Evolutionary conservation across 73 alveolate genomes (phyloP).

Genomic region (Tetrahymena thermophila): DNA sequence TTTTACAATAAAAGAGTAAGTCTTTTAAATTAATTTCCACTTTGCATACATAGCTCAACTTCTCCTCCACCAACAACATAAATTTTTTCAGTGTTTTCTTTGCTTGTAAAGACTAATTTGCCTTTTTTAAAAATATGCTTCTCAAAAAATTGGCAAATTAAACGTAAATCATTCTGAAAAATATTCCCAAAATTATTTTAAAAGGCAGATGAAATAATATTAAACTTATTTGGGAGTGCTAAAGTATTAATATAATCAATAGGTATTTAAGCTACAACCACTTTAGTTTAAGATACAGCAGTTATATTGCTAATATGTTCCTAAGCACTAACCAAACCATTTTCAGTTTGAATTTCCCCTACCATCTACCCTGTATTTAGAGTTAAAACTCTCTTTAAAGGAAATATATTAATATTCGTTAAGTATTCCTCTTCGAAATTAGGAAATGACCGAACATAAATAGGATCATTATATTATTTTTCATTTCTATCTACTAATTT

Average conservation of each 20-base stretch:
- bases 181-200: background rate
- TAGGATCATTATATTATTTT: background rate
- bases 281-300: background rate
- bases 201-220: background rate
- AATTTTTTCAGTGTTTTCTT: background rate
- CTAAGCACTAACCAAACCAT: background rate
- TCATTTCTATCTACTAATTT: background rate
- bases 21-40: background rate
- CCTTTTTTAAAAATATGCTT: background rate
- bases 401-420: background rate
- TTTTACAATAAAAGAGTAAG: background rate
- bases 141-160: background rate
- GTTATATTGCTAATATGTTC: background rate
- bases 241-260: background rate
- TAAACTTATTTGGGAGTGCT: background rate
- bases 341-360: background rate
- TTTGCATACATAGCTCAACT: background rate
- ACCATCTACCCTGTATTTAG: background rate
- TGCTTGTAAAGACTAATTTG: background rate
- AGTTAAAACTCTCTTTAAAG: background rate
- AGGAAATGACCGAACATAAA: background rate
- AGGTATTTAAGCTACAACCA: background rate
- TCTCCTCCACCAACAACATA: background rate
- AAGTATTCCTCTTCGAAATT: background rate
- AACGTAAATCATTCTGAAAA: background rate